Percentiles rank a stretch among this genome's conserved stretches.
Evolutionary conservation across 1,284 basidiomycete species (phyloP).

Genomic region (Ganoderma sinense): DNA sequence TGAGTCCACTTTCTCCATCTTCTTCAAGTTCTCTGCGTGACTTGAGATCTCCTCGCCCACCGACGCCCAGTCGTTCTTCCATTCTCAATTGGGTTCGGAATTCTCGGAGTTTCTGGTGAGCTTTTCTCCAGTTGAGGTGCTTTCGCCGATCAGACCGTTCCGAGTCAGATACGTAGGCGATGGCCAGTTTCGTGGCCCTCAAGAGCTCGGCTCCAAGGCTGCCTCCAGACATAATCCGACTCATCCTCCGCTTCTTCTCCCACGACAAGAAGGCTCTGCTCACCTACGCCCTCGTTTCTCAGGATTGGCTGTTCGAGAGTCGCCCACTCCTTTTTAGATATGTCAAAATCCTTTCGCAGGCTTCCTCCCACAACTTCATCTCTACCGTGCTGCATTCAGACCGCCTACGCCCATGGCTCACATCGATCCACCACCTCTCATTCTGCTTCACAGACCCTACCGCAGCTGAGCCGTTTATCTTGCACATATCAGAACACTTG

Average conservation of each 20-base stretch:
- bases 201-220: background rate
- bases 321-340: background rate
- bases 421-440: background rate
- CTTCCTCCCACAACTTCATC: background rate
- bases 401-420: background rate
- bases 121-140: too few relatives aligned
- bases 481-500: background rate
- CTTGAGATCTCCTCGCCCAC: too few relatives aligned
- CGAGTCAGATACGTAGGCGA: too few relatives aligned
- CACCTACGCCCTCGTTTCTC: background rate
- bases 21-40: too few relatives aligned
- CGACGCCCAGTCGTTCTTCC: too few relatives aligned
- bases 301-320: background rate
- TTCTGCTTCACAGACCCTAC: background rate
- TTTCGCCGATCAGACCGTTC: too few relatives aligned
- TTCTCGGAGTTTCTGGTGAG: too few relatives aligned
- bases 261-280: background rate
- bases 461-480: background rate
- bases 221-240: background rate
- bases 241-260: background rate
- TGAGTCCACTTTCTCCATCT: too few relatives aligned
- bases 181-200: too few relatives aligned
- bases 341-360: background rate
- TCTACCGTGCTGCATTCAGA: background rate
- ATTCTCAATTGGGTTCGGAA: too few relatives aligned